These are phyloP conservation scores for Gossypium herbaceum DNA, from an alignment of 345 rosid species.

Conservation along the genomic window DNA sequence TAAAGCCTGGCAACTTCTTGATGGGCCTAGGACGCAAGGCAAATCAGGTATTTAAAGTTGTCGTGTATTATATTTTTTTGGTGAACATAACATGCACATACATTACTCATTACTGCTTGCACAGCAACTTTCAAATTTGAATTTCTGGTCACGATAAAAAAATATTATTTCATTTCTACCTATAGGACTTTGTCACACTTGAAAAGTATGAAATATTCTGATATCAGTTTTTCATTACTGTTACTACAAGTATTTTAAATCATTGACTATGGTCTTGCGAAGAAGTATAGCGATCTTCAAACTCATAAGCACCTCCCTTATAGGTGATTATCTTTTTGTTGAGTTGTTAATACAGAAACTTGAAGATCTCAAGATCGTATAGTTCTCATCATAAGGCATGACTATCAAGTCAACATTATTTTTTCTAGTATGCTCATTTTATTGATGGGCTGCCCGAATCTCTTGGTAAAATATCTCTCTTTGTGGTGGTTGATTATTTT, in stretches of 20 bases:
- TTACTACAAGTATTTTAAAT: conserved; percentile 48
- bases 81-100: neutral
- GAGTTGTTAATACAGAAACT: neutral
- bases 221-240: neutral
- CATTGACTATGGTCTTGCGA: conserved; percentile 85
- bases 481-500: too few species aligned
- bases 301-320: conserved; percentile 83
- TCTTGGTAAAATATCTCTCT: too few species aligned
- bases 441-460: too few species aligned
- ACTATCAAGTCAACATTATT: neutral
- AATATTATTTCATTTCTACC: neutral
- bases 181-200: neutral
- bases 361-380: neutral
- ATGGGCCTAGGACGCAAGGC: conserved; percentile 90
- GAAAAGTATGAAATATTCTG: neutral
- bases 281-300: conserved; percentile 86
- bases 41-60: conserved; percentile 48
- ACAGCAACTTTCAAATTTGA: neutral
- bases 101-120: neutral
- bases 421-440: neutral
- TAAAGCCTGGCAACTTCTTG: conserved; percentile 80
- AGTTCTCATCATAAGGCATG: neutral
- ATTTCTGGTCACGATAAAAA: neutral
- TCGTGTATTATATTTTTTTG: neutral
- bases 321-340: conserved; percentile 35